A percentile compares a stretch with the other conserved stretches of the same genome.
Conservation (phyloP, 2,329 filamentous ascomycete genomes). For the Aspergillus novofumigatus region DNA sequence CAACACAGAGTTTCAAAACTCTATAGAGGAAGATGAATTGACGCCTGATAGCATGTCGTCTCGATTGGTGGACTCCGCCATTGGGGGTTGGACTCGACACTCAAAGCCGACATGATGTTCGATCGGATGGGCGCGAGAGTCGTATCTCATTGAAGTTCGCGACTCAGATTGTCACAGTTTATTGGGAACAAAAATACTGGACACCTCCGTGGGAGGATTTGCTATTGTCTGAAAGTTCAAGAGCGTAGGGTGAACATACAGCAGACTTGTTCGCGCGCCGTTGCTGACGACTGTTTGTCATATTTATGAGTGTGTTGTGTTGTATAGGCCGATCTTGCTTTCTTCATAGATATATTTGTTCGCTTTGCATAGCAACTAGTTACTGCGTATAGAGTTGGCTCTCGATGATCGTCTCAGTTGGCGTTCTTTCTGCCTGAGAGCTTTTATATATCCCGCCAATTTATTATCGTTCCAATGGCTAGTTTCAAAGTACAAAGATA, state of each 20-base stretch:
- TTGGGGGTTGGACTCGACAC: constrained; percentile 38
- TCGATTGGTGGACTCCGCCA: constrained; percentile 43
- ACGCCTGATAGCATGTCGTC: constrained; percentile 49
- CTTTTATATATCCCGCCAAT: not conserved
- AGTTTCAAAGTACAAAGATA: not conserved
- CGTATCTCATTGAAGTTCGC: constrained; percentile 17
- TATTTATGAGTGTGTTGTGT: not conserved
- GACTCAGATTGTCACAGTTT: not conserved
- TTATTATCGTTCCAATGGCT: not conserved
- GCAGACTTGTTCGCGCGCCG: not conserved
- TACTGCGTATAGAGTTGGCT: not conserved
- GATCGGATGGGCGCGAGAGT: constrained; percentile 43
- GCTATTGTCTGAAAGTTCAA: not conserved
- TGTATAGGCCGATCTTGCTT: not conserved
- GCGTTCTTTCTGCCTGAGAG: not conserved
- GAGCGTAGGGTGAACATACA: not conserved
- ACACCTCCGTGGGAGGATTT: not conserved
- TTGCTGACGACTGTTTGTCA: not conserved
- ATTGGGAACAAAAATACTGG: not conserved
- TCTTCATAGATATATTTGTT: not conserved
- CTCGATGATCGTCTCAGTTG: not conserved
- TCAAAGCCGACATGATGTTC: constrained; percentile 40
- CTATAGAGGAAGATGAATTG: constrained; percentile 41
- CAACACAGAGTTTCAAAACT: constrained; percentile 38
- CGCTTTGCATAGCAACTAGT: not conserved